Evolutionary conservation across 2,329 filamentous ascomycete genomes (phyloP), one percentile per base, ranked within the genome.

Genomic region (Chaetothyriales sp.): DNA sequence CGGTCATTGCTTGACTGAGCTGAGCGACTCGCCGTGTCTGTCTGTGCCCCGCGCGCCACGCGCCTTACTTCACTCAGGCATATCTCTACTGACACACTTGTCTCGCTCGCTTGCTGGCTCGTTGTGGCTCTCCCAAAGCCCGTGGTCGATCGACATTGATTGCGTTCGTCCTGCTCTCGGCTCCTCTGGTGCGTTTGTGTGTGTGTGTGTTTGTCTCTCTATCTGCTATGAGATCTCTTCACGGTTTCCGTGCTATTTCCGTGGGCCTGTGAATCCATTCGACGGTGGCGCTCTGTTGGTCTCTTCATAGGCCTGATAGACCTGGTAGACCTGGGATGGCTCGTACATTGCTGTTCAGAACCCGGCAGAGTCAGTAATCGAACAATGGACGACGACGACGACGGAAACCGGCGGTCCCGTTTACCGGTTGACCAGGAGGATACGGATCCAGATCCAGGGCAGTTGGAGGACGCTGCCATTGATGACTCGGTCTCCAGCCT

Each of bases 371-470:
- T 39, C 32, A 39, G 32, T 39, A 15, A 15, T 39, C 53, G 42
- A 53, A 53, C n/a, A 15, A 59, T 59, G 56, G 55, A 57, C 18
- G 47, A 55, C 25, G 46, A 56, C 10, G 55, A 57, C 18, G 47
- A 55, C 25, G 46, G 57, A 10, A 57, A 55, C 43, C 18, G 51
- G 18, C 46, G 49, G 15, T 44, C 22, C 43, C 43, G 48, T 36
- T 58, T 59, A 36, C 55, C 57, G 3, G 49, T 57, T 18, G 53
- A 56, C 47, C 45, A 52, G n/a, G 48, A 51, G 1, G 56, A 55
- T 47, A 15, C n/a, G n/a, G n/a, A n/a, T n/a, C n/a, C n/a, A n/a
- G n/a, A n/a, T n/a, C n/a, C 12, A 5, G 53, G 49, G 15, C 52
- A 46, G 5, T 52, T 46, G 19, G 49, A 48, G 5, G 54, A 57